Evolutionary conservation across 768 basidiomycete species (phyloP).

Genomic region (Boletus sp.): DNA sequence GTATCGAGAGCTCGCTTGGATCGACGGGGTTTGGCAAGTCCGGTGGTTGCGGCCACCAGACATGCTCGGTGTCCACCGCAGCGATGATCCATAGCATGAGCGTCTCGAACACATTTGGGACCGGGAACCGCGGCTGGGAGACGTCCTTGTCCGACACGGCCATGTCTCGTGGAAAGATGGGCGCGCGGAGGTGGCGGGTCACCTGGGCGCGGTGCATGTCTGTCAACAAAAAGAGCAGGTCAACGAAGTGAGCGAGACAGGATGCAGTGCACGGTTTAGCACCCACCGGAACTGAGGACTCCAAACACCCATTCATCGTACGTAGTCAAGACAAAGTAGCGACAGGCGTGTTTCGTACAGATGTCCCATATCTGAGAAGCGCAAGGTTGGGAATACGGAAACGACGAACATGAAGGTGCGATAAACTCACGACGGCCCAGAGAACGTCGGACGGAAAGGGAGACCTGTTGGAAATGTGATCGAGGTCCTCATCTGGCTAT

Average conservation of each 20-base stretch:
- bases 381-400: neutral
- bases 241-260: neutral
- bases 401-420: too few relatives aligned
- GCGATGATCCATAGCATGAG: constrained; percentile 13
- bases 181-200: constrained; percentile 8
- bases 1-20: neutral
- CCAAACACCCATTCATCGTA: constrained; percentile 20
- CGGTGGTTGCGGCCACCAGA: neutral
- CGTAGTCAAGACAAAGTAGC: constrained; percentile 15
- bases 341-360: constrained; percentile 9
- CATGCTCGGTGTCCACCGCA: neutral
- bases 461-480: neutral
- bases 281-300: constrained; percentile 7
- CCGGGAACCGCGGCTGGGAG: neutral
- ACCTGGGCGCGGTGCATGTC: constrained; percentile 7
- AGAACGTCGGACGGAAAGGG: constrained; percentile 5
- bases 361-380: constrained; percentile 15
- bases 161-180: constrained; percentile 7
- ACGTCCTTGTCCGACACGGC: neutral
- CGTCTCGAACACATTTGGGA: constrained; percentile 12
- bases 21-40: neutral
- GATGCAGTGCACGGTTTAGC: neutral
- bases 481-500: constrained; percentile 1
- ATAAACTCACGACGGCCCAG: constrained; percentile 12
- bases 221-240: neutral